Evolutionary conservation across 306 rosid species (phyloP), one percentile per base, ranked within the genome.

Genomic region (Glycine soja): DNA sequence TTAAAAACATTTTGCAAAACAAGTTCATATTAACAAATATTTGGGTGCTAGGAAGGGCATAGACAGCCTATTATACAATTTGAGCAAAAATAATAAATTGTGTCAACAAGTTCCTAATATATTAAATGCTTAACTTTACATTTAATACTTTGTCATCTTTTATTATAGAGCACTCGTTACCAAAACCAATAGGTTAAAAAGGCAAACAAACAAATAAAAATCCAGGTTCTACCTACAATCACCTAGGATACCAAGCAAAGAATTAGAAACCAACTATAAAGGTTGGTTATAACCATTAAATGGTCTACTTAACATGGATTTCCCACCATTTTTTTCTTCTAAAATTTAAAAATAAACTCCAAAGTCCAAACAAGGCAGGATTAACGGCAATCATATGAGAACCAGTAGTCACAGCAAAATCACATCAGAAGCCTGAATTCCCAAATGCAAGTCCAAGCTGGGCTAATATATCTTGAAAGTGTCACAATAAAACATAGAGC

Each of bases 191-290:
- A 43, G 9, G 32, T 15, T 38, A 32, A 52, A 47, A 47, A 14
- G 54, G 54, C n/a, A 4, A 19, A 45, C 81, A 66, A 51, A 65
- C 50, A 47, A 36, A 36, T 53, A 53, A 74, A 43, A 47, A n/a
- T 24, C 18, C 18, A 50, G 53, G 57, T 11, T 84, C 82, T 42
- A 61, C 59, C 66, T 68, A 61, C 16, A 74, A 67, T 68, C 54
- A 24, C 43, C 47, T 16, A 61, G 40, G 36, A 48, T 30, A 45
- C 36, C 74, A 16, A 34, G 16, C 50, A 18, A 9, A 24, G 24
- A 69, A 53, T 16, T 51, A 70, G 47, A 76, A 74, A 30, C 15
- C 18, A 67, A 81, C 45, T 15, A 76, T 43, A 45, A 75, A 46
- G 63, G 42, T 51, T 3, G 5, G 34, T 14, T 6, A 19, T 13